Base-by-base conservation (phyloP, 352 stramenopile species). In the Globisporangium cederbergense region DNA sequence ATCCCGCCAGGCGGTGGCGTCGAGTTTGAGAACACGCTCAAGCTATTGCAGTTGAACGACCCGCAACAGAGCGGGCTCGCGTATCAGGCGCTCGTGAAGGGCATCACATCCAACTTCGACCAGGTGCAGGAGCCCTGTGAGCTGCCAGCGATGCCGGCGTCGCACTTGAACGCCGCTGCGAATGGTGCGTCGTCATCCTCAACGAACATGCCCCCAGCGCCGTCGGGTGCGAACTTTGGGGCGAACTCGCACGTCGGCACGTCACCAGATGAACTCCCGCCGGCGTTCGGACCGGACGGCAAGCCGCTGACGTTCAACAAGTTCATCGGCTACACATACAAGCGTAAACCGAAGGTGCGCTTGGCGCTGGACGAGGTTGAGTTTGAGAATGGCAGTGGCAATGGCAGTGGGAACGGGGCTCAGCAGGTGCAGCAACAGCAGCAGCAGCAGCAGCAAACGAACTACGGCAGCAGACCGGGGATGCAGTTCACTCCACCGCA, bases 51-150 rank as follows among this genome's bases (percentile, higher is more conserved):
- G 74, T 69, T 65, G 45, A 65, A 79, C 54, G 72, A 86, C 34
- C 70, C 81, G 2, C 52, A 74, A 14, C 64, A 80, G 47, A 65
- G 75, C 46, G 61, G 69, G 11, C 55, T 56, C 25, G 71, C 78
- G 58, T 98, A 97, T 71, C 73, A 88, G 53, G 75, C 86, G 58
- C 72, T 98, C 10, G 82, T 98, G 11, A 81, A 85, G 28, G 76
- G 86, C 65, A 86, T 97, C 46, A 98, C 94, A 28, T 78, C 89
- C 20, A 98, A 98, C 75, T 98, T 98, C 78, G 95, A 98, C 71
- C 94, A 97, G n/a, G 98, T 98, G 73, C 81, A 95, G 45, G 93
- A 98, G 66, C 64, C 73, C 2, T 76, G 67, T 32, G 75, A 77
- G 25, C 63, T 83, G 28, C 71, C 68, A 2, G 25, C 65, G 20